Conservation (phyloP, 2,329 filamentous ascomycete species). For the Colletotrichum tofieldiae region DNA sequence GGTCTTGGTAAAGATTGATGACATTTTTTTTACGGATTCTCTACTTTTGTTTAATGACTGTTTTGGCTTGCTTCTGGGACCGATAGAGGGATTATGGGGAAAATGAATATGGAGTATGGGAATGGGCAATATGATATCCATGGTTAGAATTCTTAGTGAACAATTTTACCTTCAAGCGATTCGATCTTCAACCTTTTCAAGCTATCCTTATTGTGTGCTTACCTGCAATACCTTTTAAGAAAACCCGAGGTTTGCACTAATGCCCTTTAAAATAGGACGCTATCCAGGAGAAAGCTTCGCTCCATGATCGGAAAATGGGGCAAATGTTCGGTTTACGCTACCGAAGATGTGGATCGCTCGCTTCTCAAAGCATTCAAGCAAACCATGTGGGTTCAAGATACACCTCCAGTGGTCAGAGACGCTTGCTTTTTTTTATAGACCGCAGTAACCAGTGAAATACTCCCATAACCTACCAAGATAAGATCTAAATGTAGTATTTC, state of each 20-base stretch:
- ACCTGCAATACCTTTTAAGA: too few species aligned
- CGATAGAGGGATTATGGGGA: neutral
- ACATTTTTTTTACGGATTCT: neutral
- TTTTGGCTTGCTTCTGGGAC: neutral
- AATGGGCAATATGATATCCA: conserved; percentile 37
- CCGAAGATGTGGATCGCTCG: neutral
- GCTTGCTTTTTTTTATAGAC: too few species aligned
- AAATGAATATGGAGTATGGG: conserved; percentile 31
- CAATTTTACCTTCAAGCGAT: neutral
- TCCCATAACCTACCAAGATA: too few species aligned
- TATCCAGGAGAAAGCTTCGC: too few species aligned
- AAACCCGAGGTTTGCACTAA: neutral
- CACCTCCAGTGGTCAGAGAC: too few species aligned
- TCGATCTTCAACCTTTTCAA: neutral
- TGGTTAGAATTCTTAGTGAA: conserved; percentile 10
- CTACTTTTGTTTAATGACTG: neutral
- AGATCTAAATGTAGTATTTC: too few species aligned
- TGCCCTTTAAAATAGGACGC: neutral
- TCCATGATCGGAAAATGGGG: neutral
- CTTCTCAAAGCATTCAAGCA: neutral
- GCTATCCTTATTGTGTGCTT: neutral
- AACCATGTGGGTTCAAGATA: too few species aligned
- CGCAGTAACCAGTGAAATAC: too few species aligned
- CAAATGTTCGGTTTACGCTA: neutral
- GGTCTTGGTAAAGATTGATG: neutral